phyloP scores from a whole-genome alignment of 352 stramenopile genomes.

The Blastocystis sp. region DNA sequence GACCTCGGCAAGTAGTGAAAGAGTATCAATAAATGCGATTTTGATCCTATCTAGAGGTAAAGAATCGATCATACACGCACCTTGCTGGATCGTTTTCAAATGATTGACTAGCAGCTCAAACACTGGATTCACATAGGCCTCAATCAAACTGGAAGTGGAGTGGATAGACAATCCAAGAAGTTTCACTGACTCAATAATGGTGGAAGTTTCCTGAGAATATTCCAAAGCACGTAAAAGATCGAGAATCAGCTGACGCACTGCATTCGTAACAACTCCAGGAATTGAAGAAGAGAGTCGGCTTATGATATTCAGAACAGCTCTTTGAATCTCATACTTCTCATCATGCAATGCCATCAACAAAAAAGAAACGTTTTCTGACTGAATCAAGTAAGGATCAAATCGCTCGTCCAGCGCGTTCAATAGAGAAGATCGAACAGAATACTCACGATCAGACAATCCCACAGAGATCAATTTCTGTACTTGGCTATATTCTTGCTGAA shows the following conservation, averaged over 20 bases:
- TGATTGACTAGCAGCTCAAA: conserved; percentile 57
- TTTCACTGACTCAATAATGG: conserved; percentile 80
- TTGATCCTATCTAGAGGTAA: conserved; percentile 7
- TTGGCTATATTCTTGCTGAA: conserved; percentile 36
- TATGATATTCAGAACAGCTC: conserved; percentile 82
- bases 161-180: conserved; percentile 70
- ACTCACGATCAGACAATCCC: conserved; percentile 16
- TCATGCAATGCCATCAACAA: conserved; percentile 92
- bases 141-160: conserved; percentile 62
- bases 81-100: conserved; percentile 34
- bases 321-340: conserved; percentile 79
- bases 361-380: conserved; percentile 74
- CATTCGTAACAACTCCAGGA: conserved; percentile 87
- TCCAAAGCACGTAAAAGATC: conserved; percentile 88
- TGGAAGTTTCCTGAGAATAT: conserved; percentile 78
- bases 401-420: conserved; percentile 47
- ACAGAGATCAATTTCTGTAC: conserved; percentile 60
- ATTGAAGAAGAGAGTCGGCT: conserved; percentile 86
- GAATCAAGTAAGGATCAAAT: conserved; percentile 48
- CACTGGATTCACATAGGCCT: conserved; percentile 53
- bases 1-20: conserved; percentile 52
- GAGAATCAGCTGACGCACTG: conserved; percentile 84
- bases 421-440: background rate
- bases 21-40: conserved; percentile 46
- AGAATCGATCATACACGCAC: background rate